Base-by-base conservation (phyloP, 2,329 filamentous ascomycete species). In the Keithomyces neogunnii region DNA sequence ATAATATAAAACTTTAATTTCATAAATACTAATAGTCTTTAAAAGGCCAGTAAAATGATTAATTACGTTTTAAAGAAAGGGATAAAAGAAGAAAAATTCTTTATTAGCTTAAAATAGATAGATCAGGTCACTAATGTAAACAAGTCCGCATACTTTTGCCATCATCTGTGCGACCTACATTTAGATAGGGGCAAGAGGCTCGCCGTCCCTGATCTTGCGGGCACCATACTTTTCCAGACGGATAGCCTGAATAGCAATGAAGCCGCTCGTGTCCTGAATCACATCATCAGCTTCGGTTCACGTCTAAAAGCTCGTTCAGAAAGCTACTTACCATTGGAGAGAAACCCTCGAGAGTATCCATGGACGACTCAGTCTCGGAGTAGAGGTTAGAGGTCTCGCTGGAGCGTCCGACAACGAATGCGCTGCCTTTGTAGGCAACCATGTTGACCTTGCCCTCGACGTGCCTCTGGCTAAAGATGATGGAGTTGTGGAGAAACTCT, bases 241-340 rank as follows among this genome's bases (percentile, higher is more conserved):
- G 57, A 86, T 86, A 56, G 80, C 80, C 62, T 92, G 76, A 60
- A 89, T 84, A 49, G 76, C 77, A 63, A 92, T 82, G 63, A 85
- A 84, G 30, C 76, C 76, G 10, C 63, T 77, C 58, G 82, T 81
- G 64, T 89, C 86, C 78, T 65, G 2, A 13, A 39, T 4, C 8
- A 29, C 40, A 28, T 28, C 19, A 44, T 44, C 40, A 44, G 40
- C 40, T 44, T 44, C 40, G 19, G 40, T 44, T 44, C 40, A 44
- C 40, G 40, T 44, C 40, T 44, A 26, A 44, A 44, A 44, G 40
- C 40, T 44, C 40, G 32, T 44, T 44, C 10, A 44, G 40, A 44
- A 44, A 44, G 40, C 40, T 44, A 45, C 43, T 31, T 31, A 45
- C 43, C 47, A 48, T 48, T 13, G 47, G 47, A 73, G 57, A 64